Conservation (phyloP, 805 yeast genomes). For the Saccharomycopsis synnaedendra region DNA sequence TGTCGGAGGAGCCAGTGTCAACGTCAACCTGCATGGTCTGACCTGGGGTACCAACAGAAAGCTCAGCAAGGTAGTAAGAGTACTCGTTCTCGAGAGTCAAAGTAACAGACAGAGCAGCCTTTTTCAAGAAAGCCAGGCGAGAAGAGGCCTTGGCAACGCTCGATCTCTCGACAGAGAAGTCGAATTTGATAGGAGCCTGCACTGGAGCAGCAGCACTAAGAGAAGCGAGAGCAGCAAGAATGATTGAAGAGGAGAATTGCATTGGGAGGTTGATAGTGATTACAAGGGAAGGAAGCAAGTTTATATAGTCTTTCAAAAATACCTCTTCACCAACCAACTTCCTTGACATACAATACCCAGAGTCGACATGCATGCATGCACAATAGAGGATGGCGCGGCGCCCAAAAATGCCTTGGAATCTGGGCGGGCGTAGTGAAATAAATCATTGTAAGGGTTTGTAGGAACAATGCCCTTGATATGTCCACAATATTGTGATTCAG, state of each 20-base stretch:
- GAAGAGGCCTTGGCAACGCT: neutral
- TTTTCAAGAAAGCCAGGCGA: neutral
- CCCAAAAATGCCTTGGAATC: no score
- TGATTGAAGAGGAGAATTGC: conserved; percentile 8
- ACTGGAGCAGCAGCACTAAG: conserved; percentile 9
- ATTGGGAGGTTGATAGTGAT: conserved; percentile 1
- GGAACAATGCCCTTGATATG: no score
- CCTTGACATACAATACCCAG: no score
- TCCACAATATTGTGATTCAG: no score
- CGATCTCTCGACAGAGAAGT: conserved; percentile 6
- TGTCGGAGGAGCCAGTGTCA: conserved; percentile 40
- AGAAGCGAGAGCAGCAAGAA: conserved; percentile 10
- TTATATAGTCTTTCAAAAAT: no score
- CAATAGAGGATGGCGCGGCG: no score
- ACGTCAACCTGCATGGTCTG: conserved; percentile 31
- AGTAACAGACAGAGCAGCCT: conserved; percentile 17
- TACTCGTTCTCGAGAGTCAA: conserved; percentile 25
- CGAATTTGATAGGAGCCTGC: conserved; percentile 5
- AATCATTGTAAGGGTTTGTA: no score
- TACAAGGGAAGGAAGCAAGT: no score
- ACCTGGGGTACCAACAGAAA: conserved; percentile 34
- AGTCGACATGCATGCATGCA: no score
- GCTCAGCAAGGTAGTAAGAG: conserved; percentile 33
- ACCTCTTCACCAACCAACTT: no score
- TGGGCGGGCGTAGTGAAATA: no score